These are phyloP conservation scores for Chenopodium album DNA, from an alignment of 148 eudicot genomes.

Conservation along the genomic window DNA sequence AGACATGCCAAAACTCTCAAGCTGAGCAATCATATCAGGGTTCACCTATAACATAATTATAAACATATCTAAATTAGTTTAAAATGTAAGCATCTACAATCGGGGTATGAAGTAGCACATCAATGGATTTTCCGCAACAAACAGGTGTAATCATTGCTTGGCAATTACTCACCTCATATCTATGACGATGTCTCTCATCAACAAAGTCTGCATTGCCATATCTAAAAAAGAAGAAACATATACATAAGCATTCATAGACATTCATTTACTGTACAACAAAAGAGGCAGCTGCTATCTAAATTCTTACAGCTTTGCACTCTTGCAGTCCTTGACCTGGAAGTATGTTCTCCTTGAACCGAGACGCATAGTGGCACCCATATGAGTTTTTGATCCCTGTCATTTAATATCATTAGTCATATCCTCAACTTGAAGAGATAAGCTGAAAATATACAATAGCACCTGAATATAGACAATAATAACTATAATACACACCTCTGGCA, in stretches of 20 bases:
- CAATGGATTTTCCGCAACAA: background rate
- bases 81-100: background rate
- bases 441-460: background rate
- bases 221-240: constrained; percentile 32
- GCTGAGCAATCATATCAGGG: constrained; percentile 69
- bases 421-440: constrained; percentile 1
- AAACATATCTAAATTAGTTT: constrained; percentile 5
- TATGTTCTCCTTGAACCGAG: constrained; percentile 96
- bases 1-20: constrained; percentile 80
- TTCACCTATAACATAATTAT: constrained; percentile 57
- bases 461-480: background rate
- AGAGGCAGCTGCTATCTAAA: background rate
- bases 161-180: constrained; percentile 77
- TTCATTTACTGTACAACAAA: background rate
- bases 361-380: constrained; percentile 99
- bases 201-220: constrained; percentile 70
- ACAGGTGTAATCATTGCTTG: background rate
- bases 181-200: constrained; percentile 96
- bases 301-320: constrained; percentile 79
- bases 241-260: background rate
- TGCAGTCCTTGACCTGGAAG: constrained; percentile 64
- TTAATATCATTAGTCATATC: constrained; percentile 6
- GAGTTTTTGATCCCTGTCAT: constrained; percentile 87
- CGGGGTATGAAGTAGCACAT: background rate
- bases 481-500: constrained; percentile 76